Evolutionary conservation across 2,329 filamentous ascomycete species (phyloP), one percentile per base, ranked within the genome.

Genomic region (Coniochaeta prunicola): DNA sequence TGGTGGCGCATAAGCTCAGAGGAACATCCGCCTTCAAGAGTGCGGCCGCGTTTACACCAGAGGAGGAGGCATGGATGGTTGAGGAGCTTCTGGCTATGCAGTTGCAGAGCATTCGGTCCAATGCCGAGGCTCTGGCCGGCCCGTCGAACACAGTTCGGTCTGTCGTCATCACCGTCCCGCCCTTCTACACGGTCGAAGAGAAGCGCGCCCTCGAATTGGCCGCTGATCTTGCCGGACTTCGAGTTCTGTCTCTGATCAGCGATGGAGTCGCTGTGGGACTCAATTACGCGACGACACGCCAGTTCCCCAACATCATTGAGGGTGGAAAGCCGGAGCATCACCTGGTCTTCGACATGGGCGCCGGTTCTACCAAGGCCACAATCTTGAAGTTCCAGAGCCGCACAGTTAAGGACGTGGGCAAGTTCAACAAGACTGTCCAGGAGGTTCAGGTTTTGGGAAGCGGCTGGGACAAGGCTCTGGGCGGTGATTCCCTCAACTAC

Each of bases 11-110:
- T 64, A 74, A 80, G 68, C 74, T 71, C 42, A 84, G 88, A 64
- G 84, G 83, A 30, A 94, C 91, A 1, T 87, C 89, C 58, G 84
- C 87, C n/a, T 90, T 99, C 76, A 88, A 88, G 76, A 96, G 91
- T 77, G 81, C 80, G 68, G 82, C 67, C 26, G 82, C 77, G 74
- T 92, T 83, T 65, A 71, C 75, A 12, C 76, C 80, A 12, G 78
- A 84, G 38, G 84, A 87, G 64, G 85, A 90, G 63, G 75, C 82
- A 42, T 87, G 86, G 84, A 83, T 90, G 67, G 88, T 97, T 0
- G 94, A 99, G 76, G 94, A 99, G 76, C 80, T 99, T 64, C 75
- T 99, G 70, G 92, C 92, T 55, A 99, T 99, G 94, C 87, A 97
- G 76, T 80, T 99, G 64, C 90, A 96, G 78, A 94, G 91, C 73